phyloP scores from a whole-genome alignment of 495 filamentous ascomycete species.

The Trichoderma asperelloides region DNA sequence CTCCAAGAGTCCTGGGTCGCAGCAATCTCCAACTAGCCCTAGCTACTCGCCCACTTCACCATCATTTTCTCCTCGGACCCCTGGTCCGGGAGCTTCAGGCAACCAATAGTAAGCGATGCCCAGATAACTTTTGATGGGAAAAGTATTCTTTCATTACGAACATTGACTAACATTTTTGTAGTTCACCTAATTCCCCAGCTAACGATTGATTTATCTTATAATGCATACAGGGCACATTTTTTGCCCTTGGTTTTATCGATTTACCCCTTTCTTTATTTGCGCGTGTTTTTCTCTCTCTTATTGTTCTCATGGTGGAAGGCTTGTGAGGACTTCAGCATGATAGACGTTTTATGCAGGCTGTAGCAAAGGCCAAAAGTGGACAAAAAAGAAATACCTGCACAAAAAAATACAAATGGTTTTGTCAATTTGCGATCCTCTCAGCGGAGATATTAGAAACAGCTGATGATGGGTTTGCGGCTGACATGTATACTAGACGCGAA shows the following conservation, averaged over 20 bases:
- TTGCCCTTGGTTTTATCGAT: neutral
- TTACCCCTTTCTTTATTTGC: neutral
- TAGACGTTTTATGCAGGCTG: constrained; percentile 1
- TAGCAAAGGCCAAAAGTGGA: neutral
- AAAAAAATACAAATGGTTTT: constrained; percentile 1
- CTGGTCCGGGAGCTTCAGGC: constrained; percentile 24
- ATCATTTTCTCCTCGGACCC: constrained; percentile 35
- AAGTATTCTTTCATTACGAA: neutral
- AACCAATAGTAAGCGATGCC: constrained; percentile 27
- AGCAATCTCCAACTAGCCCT: constrained; percentile 45
- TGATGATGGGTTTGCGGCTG: neutral
- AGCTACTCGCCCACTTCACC: constrained; percentile 44
- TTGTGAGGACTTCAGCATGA: constrained; percentile 6
- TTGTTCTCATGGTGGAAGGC: neutral
- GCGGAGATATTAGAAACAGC: neutral
- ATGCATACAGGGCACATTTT: neutral
- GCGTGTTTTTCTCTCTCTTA: neutral
- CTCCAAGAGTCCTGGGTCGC: constrained; percentile 47
- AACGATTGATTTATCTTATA: constrained; percentile 9
- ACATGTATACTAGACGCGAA: constrained; percentile 6
- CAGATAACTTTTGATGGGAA: constrained; percentile 8
- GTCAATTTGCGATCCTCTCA: neutral
- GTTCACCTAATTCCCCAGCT: constrained; percentile 13
- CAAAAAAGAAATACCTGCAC: neutral
- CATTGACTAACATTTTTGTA: constrained; percentile 5